Conservation (phyloP, 352 stramenopile genomes). For the Albugo laibachii region DNA sequence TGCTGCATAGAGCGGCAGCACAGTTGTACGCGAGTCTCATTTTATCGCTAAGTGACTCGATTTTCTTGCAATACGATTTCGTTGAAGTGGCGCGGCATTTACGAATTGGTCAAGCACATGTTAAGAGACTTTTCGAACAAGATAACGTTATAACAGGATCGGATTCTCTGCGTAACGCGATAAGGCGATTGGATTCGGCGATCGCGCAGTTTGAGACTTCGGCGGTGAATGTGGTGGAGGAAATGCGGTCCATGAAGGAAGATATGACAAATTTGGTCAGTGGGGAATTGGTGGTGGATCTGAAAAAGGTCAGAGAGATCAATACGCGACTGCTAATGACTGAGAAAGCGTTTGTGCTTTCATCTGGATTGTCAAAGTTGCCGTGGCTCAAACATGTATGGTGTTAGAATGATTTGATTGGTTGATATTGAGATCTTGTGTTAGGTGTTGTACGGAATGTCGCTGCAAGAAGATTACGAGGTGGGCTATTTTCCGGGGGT, state of each 20-base stretch:
- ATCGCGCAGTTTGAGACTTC: constrained; percentile 41
- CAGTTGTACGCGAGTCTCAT: constrained; percentile 66
- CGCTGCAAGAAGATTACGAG: constrained; percentile 64
- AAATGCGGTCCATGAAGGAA: constrained; percentile 38
- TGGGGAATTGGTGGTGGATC: constrained; percentile 38
- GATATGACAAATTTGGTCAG: constrained; percentile 36
- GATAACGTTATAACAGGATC: constrained; percentile 9
- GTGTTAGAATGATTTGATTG: constrained; percentile 2
- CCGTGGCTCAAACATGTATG: constrained; percentile 71
- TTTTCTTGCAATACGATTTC: constrained; percentile 79
- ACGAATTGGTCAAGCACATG: constrained; percentile 31
- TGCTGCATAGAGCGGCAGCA: constrained; percentile 47
- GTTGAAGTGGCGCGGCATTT: constrained; percentile 52
- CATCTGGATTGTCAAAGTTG: constrained; percentile 35
- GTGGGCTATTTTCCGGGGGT: constrained; percentile 54
- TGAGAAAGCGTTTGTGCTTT: constrained; percentile 58
- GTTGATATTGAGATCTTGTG: not conserved
- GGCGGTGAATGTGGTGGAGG: constrained; percentile 21
- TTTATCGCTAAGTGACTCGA: constrained; percentile 48
- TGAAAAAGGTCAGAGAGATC: constrained; percentile 62
- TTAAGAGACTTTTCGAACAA: constrained; percentile 19
- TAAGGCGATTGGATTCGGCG: constrained; percentile 30
- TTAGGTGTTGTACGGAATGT: constrained; percentile 66
- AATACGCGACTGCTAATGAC: constrained; percentile 72
- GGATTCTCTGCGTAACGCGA: constrained; percentile 9